Evolutionary conservation across 2,329 filamentous ascomycete species (phyloP).

Genomic region (Rutstroemia sp.): DNA sequence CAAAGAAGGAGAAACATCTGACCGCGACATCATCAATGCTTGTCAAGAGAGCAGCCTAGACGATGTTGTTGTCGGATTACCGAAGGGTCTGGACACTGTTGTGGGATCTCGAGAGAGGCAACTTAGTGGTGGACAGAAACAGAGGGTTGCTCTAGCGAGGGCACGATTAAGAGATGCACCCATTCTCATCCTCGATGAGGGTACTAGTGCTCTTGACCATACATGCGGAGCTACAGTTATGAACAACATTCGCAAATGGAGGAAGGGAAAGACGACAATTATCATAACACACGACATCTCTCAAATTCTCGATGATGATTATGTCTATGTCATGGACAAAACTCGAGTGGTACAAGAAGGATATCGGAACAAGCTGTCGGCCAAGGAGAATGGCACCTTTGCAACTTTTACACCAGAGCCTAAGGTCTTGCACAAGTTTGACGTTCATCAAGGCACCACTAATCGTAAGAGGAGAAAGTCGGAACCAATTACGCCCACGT

Average conservation of each 20-base stretch:
- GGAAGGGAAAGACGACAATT: conserved; percentile 76
- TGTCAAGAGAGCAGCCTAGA: conserved; percentile 63
- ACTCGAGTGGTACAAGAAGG: conserved; percentile 65
- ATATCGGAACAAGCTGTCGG: conserved; percentile 47
- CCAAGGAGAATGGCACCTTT: conserved; percentile 39
- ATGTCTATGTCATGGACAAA: conserved; percentile 70
- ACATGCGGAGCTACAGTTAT: conserved; percentile 61
- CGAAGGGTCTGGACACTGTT: conserved; percentile 62
- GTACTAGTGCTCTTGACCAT: conserved; percentile 80
- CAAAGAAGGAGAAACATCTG: conserved; percentile 41
- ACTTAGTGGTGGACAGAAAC: conserved; percentile 79
- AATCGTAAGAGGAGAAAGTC: conserved; percentile 8
- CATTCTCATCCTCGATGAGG: conserved; percentile 80
- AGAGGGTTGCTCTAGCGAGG: conserved; percentile 73
- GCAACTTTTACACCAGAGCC: conserved; percentile 32
- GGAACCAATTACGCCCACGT: conserved; percentile 9
- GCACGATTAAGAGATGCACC: conserved; percentile 70
- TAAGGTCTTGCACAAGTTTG: not conserved
- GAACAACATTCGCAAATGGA: conserved; percentile 69
- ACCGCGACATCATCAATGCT: conserved; percentile 51
- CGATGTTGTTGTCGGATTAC: conserved; percentile 57
- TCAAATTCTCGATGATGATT: conserved; percentile 66
- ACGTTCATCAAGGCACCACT: not conserved
- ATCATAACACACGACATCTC: conserved; percentile 87
- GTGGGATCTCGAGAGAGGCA: conserved; percentile 63